Percentiles rank a stretch among this genome's conserved stretches.
Conservation (phyloP, 139 green algal species). For the Tetradesmus obliquus region DNA sequence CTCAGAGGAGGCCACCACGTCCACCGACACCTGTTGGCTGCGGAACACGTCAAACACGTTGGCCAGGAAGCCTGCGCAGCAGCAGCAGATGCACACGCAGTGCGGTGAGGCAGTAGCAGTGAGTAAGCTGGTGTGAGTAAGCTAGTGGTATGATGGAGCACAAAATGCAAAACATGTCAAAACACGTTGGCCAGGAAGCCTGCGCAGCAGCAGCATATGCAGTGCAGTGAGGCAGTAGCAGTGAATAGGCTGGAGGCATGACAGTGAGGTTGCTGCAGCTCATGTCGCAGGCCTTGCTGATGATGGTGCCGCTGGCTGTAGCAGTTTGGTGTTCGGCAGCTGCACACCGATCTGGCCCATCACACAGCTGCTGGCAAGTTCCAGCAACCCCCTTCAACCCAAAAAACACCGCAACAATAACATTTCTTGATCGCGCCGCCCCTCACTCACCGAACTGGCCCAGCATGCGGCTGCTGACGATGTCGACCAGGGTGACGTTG, state of each 20-base stretch:
- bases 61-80: constrained; percentile 74
- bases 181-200: constrained; percentile 87
- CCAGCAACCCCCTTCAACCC: too few species aligned
- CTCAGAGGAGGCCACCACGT: constrained; percentile 97
- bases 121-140: neutral
- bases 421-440: too few species aligned
- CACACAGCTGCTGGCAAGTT: too few species aligned
- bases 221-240: neutral
- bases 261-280: constrained; percentile 83
- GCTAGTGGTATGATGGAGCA: constrained; percentile 71
- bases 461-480: constrained; percentile 87
- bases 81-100: neutral
- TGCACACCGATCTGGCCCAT: too few species aligned
- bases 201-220: neutral
- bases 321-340: too few species aligned
- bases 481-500: constrained; percentile 90
- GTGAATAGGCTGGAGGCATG: neutral
- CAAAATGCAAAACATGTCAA: constrained; percentile 82
- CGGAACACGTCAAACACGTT: constrained; percentile 92
- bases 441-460: constrained; percentile 79
- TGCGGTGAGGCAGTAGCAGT: neutral
- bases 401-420: too few species aligned
- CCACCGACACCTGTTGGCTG: constrained; percentile 88
- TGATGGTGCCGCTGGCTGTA: constrained; percentile 84
- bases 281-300: constrained; percentile 83